Conservation (phyloP, 2,329 filamentous ascomycete genomes). For the Trichophyton mentagrophytes region DNA sequence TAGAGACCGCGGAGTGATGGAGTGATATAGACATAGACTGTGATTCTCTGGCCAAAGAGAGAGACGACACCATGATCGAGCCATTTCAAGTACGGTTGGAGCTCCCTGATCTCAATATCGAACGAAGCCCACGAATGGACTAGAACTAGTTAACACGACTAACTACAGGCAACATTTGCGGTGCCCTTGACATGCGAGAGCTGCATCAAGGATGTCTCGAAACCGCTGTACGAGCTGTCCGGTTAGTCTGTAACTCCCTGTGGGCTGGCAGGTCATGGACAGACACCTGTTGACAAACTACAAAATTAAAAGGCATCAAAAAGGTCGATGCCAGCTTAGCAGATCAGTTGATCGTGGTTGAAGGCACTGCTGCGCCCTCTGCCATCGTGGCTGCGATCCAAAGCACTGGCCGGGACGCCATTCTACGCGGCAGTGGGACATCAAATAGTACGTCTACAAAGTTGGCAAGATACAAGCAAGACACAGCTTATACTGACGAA, state of each 20-base stretch:
- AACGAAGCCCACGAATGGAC: neutral
- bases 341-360: slow-evolving; percentile 70
- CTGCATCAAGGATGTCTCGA: slow-evolving; percentile 78
- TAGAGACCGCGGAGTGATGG: neutral
- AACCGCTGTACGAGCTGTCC: slow-evolving; percentile 59
- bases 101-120: neutral
- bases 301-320: slow-evolving; percentile 50
- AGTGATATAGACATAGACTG: neutral
- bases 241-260: slow-evolving; percentile 32
- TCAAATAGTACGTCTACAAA: slow-evolving; percentile 52
- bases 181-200: slow-evolving; percentile 84
- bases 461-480: too few relatives aligned
- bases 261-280: neutral
- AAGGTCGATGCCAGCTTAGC: slow-evolving; percentile 72
- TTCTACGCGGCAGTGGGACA: slow-evolving; percentile 74
- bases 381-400: slow-evolving; percentile 82
- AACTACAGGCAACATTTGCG: slow-evolving; percentile 72
- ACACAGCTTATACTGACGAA: neutral
- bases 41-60: neutral
- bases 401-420: slow-evolving; percentile 81
- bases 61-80: slow-evolving; percentile 28
- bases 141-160: neutral
- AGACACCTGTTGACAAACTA: neutral
- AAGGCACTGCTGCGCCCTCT: slow-evolving; percentile 82
- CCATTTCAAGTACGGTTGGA: slow-evolving; percentile 31